These are phyloP conservation scores for Exophiala sideris DNA, from an alignment of 2,329 filamentous ascomycete species.

Conservation along the genomic window DNA sequence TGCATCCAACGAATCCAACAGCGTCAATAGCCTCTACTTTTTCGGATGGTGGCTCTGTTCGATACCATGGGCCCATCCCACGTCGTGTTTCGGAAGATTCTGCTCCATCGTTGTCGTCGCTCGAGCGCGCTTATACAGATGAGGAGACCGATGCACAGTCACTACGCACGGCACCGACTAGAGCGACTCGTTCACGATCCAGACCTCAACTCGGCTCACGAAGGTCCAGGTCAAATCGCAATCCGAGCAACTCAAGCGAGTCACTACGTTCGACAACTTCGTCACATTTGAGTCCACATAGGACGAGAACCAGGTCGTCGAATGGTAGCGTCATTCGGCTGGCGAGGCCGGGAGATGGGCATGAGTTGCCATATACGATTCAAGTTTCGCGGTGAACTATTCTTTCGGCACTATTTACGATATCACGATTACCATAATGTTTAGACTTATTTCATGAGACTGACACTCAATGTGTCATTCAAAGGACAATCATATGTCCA, in stretches of 20 bases:
- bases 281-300: neutral
- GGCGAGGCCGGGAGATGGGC: slow-evolving; percentile 8
- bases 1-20: slow-evolving; percentile 1
- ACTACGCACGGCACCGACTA: slow-evolving; percentile 13
- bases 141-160: slow-evolving; percentile 8
- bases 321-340: slow-evolving; percentile 17
- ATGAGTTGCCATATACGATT: slow-evolving; percentile 18
- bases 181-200: slow-evolving; percentile 4
- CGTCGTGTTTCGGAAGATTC: slow-evolving; percentile 24
- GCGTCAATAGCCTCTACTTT: slow-evolving; percentile 16
- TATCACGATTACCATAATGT: no score
- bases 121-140: slow-evolving; percentile 4
- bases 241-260: neutral
- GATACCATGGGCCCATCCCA: slow-evolving; percentile 14
- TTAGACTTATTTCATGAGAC: no score
- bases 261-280: slow-evolving; percentile 4
- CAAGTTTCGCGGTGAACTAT: neutral
- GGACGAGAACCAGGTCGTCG: neutral
- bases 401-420: no score
- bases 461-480: no score
- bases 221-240: slow-evolving; percentile 11
- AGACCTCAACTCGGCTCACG: slow-evolving; percentile 5
- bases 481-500: no score
- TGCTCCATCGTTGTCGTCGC: slow-evolving; percentile 20
- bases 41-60: slow-evolving; percentile 19